A percentile compares a stretch with the other conserved stretches of the same genome.
Evolutionary conservation across 805 yeast genomes (phyloP).

Genomic region (Wickerhamiella lipophila): DNA sequence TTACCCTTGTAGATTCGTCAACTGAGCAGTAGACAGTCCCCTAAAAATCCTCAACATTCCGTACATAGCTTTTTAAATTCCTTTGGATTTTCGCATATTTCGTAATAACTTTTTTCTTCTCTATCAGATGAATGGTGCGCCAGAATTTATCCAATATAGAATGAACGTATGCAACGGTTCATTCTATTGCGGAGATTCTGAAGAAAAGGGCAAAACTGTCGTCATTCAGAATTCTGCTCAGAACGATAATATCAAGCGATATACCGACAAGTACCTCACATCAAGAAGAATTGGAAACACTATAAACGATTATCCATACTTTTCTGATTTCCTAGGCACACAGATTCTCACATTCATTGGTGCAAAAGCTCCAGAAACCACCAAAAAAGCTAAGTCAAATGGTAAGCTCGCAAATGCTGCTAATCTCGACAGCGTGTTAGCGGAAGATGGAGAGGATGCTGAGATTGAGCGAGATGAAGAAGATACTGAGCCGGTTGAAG

Average conservation of each 20-base stretch:
- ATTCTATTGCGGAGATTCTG: conserved; percentile 20
- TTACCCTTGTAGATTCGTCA: conserved; percentile 13
- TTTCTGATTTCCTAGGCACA: conserved; percentile 55
- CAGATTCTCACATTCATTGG: conserved; percentile 69
- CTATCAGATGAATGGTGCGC: conserved; percentile 10
- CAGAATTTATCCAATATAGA: conserved; percentile 8
- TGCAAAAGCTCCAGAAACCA: conserved; percentile 37
- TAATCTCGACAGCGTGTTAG: conserved; percentile 18
- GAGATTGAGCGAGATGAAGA: conserved; percentile 32
- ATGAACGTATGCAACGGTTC: conserved; percentile 16
- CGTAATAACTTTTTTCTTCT: conserved; percentile 6
- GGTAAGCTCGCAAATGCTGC: not conserved
- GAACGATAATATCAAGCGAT: conserved; percentile 63
- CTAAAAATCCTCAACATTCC: not conserved
- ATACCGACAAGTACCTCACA: conserved; percentile 67
- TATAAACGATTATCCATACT: conserved; percentile 66
- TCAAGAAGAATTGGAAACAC: conserved; percentile 58
- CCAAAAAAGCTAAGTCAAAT: conserved; percentile 27
- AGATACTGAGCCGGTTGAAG: conserved; percentile 36
- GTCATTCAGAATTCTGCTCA: conserved; percentile 14
- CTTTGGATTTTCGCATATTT: not conserved
- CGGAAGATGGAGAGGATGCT: conserved; percentile 28
- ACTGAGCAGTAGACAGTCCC: not conserved
- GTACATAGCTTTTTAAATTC: not conserved
- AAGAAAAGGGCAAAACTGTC: conserved; percentile 16